Conservation (phyloP, 768 basidiomycete genomes). For the Sporobolomyces roseus region DNA sequence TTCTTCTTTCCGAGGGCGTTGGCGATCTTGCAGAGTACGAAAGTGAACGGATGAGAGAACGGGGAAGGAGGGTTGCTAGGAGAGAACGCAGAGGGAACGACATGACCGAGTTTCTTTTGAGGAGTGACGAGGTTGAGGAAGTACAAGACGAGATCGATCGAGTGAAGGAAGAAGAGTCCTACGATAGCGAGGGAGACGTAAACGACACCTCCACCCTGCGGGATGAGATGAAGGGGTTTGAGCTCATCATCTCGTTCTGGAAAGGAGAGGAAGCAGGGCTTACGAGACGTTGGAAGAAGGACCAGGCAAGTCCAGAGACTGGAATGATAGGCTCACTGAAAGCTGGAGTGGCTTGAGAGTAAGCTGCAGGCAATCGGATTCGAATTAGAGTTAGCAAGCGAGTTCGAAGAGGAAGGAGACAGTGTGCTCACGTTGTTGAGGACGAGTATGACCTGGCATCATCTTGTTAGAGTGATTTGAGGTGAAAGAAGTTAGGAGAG, state of each 20-base stretch:
- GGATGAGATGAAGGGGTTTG: too few relatives aligned
- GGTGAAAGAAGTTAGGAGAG: background rate
- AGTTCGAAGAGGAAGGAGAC: too few relatives aligned
- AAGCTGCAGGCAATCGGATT: background rate
- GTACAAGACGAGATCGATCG: slow-evolving; percentile 14
- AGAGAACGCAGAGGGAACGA: slow-evolving; percentile 5
- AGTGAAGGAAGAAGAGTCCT: slow-evolving; percentile 22
- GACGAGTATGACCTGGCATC: too few relatives aligned
- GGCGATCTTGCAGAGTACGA: background rate
- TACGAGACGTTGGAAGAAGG: slow-evolving; percentile 3
- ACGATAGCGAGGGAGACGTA: slow-evolving; percentile 4
- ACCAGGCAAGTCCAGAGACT: background rate
- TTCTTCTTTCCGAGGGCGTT: slow-evolving; percentile 7
- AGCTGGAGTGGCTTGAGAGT: background rate
- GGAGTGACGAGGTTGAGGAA: slow-evolving; percentile 23
- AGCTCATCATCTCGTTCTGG: background rate
- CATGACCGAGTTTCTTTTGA: background rate
- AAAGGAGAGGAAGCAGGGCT: background rate
- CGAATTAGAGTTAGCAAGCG: background rate
- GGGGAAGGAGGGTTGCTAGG: slow-evolving; percentile 14
- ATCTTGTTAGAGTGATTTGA: background rate
- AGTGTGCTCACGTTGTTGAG: too few relatives aligned
- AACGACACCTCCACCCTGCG: background rate
- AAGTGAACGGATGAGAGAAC: background rate
- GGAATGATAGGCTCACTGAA: slow-evolving; percentile 15